A percentile compares a stretch with the other conserved stretches of the same genome.
These are phyloP conservation scores for Nakazawaea laoshanensis DNA, from an alignment of 805 yeast species.

Conservation along the genomic window DNA sequence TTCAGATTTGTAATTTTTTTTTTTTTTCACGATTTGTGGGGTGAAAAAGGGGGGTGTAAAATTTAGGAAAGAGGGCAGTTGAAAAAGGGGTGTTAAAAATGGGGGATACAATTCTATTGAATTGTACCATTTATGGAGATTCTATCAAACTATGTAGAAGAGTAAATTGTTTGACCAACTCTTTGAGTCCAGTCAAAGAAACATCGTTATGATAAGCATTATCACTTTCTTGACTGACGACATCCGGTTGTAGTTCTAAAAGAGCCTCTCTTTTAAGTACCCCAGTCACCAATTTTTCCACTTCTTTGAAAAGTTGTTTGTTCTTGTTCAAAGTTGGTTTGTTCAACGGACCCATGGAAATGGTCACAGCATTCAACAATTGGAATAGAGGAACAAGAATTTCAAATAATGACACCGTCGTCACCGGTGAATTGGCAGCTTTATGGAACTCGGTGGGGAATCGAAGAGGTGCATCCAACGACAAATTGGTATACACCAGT, in stretches of 20 bases:
- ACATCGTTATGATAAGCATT: conserved; percentile 8
- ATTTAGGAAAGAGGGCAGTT: too few relatives aligned
- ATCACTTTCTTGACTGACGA: conserved; percentile 4
- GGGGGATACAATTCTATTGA: neutral
- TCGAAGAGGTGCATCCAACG: conserved; percentile 43
- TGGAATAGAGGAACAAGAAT: conserved; percentile 69
- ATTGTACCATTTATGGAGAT: neutral
- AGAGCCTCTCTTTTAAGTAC: conserved; percentile 39
- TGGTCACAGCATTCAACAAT: conserved; percentile 52
- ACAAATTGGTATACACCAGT: conserved; percentile 34
- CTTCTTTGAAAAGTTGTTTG: conserved; percentile 38
- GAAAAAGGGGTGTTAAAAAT: neutral
- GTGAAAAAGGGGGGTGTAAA: too few relatives aligned
- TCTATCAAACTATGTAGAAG: conserved; percentile 18
- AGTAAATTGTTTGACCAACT: conserved; percentile 19
- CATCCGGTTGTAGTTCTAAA: conserved; percentile 10
- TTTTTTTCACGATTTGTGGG: neutral
- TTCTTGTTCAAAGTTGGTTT: conserved; percentile 47
- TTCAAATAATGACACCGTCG: conserved; percentile 49
- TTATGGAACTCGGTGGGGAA: conserved; percentile 15
- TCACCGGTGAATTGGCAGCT: conserved; percentile 13
- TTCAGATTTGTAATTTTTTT: neutral
- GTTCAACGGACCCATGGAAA: conserved; percentile 76
- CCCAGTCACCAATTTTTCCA: conserved; percentile 50
- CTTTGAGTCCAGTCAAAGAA: conserved; percentile 14